Conservation (phyloP, 2,329 filamentous ascomycete species). For the Claviceps pusilla region DNA sequence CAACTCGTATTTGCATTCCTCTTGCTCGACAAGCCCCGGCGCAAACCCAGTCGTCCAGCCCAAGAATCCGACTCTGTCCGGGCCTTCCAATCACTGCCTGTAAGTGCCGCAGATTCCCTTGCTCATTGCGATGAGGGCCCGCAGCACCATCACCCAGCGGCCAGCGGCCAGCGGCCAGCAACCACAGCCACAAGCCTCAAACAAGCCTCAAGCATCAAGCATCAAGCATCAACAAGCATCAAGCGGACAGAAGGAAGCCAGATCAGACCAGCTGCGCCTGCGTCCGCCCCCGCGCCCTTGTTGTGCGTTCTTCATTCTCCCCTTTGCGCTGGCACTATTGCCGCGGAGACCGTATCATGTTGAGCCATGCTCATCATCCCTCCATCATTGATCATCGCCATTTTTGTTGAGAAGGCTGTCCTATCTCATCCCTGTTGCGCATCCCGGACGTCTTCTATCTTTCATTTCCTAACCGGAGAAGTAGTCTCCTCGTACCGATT, state of each 20-base stretch:
- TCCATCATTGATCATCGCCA: neutral
- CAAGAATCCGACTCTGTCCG: neutral
- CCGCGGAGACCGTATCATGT: neutral
- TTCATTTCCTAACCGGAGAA: neutral
- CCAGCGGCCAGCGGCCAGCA: neutral
- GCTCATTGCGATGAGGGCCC: neutral
- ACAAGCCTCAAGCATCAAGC: too few species aligned
- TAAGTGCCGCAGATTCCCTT: constrained; percentile 3
- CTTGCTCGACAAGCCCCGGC: neutral
- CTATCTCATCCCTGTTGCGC: neutral
- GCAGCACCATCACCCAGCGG: neutral
- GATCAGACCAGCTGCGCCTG: too few species aligned
- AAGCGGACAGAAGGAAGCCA: neutral
- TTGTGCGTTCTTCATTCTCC: neutral
- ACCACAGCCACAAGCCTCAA: too few species aligned
- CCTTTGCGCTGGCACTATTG: neutral
- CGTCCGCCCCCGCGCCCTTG: neutral
- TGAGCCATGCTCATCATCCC: neutral
- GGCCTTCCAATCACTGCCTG: neutral
- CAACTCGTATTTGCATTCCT: neutral
- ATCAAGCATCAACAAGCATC: neutral
- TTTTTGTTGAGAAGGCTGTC: neutral
- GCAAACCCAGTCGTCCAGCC: neutral
- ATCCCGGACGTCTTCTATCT: neutral
- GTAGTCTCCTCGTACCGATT: neutral